These are phyloP conservation scores for Russula sp. DNA, from an alignment of 768 basidiomycete genomes.

Conservation along the genomic window DNA sequence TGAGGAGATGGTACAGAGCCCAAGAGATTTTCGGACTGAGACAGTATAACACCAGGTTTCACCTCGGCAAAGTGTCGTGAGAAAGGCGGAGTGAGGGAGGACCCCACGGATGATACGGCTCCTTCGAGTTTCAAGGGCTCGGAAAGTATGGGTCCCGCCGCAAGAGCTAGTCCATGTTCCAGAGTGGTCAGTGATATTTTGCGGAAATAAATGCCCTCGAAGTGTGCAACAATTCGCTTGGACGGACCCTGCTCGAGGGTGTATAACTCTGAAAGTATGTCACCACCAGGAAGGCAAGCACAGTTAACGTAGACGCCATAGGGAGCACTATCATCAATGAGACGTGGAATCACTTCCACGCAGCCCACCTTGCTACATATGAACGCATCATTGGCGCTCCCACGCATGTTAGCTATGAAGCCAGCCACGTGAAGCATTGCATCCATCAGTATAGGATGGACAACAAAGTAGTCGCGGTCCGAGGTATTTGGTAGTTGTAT, in stretches of 20 bases:
- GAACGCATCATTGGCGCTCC: slow-evolving; percentile 44
- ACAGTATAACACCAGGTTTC: background rate
- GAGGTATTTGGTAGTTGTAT: slow-evolving; percentile 36
- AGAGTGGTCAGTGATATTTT: slow-evolving; percentile 46
- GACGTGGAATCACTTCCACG: slow-evolving; percentile 39
- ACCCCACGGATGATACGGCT: background rate
- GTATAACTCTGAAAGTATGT: slow-evolving; percentile 45
- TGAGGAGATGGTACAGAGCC: background rate
- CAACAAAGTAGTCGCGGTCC: slow-evolving; percentile 31
- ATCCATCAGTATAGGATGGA: slow-evolving; percentile 56
- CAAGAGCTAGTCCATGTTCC: slow-evolving; percentile 36
- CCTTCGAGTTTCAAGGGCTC: background rate
- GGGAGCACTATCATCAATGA: slow-evolving; percentile 33
- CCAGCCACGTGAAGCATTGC: slow-evolving; percentile 63
- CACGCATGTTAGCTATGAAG: slow-evolving; percentile 57
- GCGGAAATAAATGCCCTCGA: slow-evolving; percentile 54
- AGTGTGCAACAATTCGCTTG: slow-evolving; percentile 42
- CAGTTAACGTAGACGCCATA: slow-evolving; percentile 50
- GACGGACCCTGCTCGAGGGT: slow-evolving; percentile 37
- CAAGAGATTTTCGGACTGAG: background rate
- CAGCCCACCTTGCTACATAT: slow-evolving; percentile 53
- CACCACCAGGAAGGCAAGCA: slow-evolving; percentile 35
- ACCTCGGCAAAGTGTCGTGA: background rate
- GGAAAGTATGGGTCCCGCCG: slow-evolving; percentile 20
- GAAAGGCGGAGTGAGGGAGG: background rate